These are phyloP conservation scores for Komagataella mondaviorum DNA, from an alignment of 805 yeast genomes.

Conservation along the genomic window DNA sequence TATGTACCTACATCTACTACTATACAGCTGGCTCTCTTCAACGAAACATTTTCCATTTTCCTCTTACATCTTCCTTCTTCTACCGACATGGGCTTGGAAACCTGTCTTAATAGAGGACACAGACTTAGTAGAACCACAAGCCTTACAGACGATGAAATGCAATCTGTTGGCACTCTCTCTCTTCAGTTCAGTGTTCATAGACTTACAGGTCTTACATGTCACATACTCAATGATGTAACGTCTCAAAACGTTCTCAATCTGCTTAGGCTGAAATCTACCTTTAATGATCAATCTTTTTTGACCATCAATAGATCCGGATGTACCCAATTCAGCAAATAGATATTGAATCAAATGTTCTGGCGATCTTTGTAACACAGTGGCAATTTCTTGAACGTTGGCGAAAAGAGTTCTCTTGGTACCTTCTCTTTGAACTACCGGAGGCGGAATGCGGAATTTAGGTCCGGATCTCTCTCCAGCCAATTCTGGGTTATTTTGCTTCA, in stretches of 20 bases:
- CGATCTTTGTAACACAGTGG: conserved; percentile 88
- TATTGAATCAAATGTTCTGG: conserved; percentile 96
- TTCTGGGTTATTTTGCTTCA: conserved; percentile 93
- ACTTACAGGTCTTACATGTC: conserved; percentile 97
- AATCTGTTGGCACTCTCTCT: conserved; percentile 94
- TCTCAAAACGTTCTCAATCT: conserved; percentile 91
- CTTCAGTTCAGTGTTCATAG: conserved; percentile 89
- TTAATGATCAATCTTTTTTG: conserved; percentile 92
- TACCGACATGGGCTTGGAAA: conserved; percentile 96
- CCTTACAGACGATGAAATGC: conserved; percentile 94
- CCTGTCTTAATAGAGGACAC: conserved; percentile 97
- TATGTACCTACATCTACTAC: not conserved
- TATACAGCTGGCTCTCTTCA: not conserved
- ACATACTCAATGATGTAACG: conserved; percentile 95
- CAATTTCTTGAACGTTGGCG: conserved; percentile 89
- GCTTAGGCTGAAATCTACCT: conserved; percentile 97
- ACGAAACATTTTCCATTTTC: not conserved
- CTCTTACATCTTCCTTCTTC: conserved; percentile 51
- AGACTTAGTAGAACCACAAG: conserved; percentile 95
- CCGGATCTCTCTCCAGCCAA: conserved; percentile 94
- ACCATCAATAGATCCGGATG: conserved; percentile 98
- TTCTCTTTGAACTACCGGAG: conserved; percentile 94
- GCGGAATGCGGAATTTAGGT: conserved; percentile 90
- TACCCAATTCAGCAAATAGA: conserved; percentile 97
- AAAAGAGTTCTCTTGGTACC: conserved; percentile 94